Evolutionary conservation across 2,329 filamentous ascomycete genomes (phyloP).

Genomic region (Fusarium sterilihyphosum): DNA sequence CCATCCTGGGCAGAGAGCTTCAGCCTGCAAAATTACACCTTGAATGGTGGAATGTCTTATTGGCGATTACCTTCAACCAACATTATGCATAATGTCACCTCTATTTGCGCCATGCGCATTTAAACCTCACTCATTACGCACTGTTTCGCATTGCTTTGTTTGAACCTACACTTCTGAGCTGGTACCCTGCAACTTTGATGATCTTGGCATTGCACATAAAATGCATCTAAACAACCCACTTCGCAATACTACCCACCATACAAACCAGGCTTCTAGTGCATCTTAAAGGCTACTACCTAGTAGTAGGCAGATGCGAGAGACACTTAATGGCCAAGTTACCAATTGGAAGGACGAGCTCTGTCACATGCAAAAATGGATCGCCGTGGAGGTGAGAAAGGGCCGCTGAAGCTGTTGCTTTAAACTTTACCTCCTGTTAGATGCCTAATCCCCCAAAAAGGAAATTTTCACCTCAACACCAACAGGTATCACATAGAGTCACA

Average conservation of each 20-base stretch:
- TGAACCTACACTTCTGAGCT: neutral
- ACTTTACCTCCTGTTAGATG: neutral
- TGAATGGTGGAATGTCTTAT: neutral
- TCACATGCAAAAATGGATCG: neutral
- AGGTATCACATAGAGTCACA: too few species aligned
- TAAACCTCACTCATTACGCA: neutral
- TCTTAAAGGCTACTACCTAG: too few species aligned
- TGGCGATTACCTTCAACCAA: neutral
- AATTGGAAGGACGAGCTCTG: neutral
- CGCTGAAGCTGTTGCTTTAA: neutral
- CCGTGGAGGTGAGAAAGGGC: neutral
- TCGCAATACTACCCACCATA: neutral
- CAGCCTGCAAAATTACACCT: neutral
- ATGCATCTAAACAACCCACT: too few species aligned
- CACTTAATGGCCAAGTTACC: neutral
- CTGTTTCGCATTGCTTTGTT: neutral
- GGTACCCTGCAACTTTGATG: neutral
- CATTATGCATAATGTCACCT: neutral
- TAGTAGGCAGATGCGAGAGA: neutral
- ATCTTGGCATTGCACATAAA: neutral
- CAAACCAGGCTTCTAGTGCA: neutral
- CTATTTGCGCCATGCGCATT: neutral
- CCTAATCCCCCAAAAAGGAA: neutral
- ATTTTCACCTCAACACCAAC: neutral
- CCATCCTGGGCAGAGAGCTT: neutral